Percentiles rank a stretch among this genome's conserved stretches.
phyloP scores from a whole-genome alignment of 1,284 basidiomycete genomes.

The Ustilago trichophora region DNA sequence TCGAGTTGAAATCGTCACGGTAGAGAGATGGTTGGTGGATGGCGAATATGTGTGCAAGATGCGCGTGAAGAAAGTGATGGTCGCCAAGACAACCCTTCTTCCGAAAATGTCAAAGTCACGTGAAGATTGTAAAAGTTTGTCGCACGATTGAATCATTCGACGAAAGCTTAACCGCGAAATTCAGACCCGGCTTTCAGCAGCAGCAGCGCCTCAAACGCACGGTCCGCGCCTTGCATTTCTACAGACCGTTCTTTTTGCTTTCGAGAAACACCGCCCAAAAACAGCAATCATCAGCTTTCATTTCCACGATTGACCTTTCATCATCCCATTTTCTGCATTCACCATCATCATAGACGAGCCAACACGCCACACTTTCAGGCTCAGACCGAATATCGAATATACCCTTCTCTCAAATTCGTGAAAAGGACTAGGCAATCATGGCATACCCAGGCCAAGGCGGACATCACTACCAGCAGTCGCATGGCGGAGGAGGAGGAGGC shows the following conservation, averaged over 20 bases:
- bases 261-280: too few relatives aligned
- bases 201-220: background rate
- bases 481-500: conserved; percentile 40
- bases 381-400: too few relatives aligned
- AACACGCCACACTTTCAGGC: too few relatives aligned
- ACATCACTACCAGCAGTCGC: conserved; percentile 51
- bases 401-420: too few relatives aligned
- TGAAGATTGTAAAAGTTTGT: too few relatives aligned
- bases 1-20: too few relatives aligned
- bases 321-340: background rate
- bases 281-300: too few relatives aligned
- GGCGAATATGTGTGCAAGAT: background rate
- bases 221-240: conserved; percentile 8
- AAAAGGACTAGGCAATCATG: conserved; percentile 29
- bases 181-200: conserved; percentile 20
- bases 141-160: too few relatives aligned
- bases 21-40: background rate
- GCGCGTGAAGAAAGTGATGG: background rate
- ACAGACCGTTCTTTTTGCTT: too few relatives aligned
- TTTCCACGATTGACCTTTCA: too few relatives aligned
- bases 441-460: conserved; percentile 58
- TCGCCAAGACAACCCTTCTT: background rate
- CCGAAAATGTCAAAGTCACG: background rate
- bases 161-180: too few relatives aligned
- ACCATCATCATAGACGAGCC: background rate